These are phyloP conservation scores for Mycena pura DNA, from an alignment of 768 basidiomycete genomes.

Conservation along the genomic window DNA sequence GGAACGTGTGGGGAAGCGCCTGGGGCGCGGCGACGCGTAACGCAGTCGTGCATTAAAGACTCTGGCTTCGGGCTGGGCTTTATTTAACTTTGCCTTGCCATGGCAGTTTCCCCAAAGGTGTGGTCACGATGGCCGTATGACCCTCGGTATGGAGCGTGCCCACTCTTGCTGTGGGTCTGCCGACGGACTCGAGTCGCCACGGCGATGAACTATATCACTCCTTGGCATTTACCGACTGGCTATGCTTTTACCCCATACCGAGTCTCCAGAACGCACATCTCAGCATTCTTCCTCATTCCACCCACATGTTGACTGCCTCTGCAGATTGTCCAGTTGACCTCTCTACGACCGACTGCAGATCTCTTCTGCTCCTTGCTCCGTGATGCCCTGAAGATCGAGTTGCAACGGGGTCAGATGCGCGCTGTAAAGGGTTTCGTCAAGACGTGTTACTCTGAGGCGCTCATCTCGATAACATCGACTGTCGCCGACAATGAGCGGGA, in stretches of 20 bases:
- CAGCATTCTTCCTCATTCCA: background rate
- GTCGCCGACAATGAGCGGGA: slow-evolving; percentile 73
- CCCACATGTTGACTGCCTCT: background rate
- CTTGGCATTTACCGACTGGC: too few relatives aligned
- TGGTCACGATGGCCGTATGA: too few relatives aligned
- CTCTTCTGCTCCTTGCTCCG: slow-evolving; percentile 90
- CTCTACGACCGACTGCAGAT: slow-evolving; percentile 91
- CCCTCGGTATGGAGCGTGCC: background rate
- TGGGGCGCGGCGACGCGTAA: slow-evolving; percentile 17
- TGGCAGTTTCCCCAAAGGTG: too few relatives aligned
- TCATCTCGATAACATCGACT: slow-evolving; percentile 63
- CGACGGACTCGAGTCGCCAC: too few relatives aligned
- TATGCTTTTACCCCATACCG: too few relatives aligned
- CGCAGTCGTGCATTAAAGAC: background rate
- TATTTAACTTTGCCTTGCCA: slow-evolving; percentile 12
- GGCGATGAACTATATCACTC: too few relatives aligned
- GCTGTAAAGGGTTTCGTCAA: slow-evolving; percentile 87
- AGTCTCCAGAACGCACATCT: too few relatives aligned
- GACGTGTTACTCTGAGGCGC: slow-evolving; percentile 93
- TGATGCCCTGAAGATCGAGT: slow-evolving; percentile 86
- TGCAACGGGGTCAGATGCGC: slow-evolving; percentile 94
- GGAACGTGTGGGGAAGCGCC: background rate
- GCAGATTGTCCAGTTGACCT: slow-evolving; percentile 93
- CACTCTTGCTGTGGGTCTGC: too few relatives aligned
- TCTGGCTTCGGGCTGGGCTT: slow-evolving; percentile 7